A percentile compares a stretch with the other conserved stretches of the same genome.
Evolutionary conservation across 345 rosid genomes (phyloP).

Genomic region (Linum usitatissimum): DNA sequence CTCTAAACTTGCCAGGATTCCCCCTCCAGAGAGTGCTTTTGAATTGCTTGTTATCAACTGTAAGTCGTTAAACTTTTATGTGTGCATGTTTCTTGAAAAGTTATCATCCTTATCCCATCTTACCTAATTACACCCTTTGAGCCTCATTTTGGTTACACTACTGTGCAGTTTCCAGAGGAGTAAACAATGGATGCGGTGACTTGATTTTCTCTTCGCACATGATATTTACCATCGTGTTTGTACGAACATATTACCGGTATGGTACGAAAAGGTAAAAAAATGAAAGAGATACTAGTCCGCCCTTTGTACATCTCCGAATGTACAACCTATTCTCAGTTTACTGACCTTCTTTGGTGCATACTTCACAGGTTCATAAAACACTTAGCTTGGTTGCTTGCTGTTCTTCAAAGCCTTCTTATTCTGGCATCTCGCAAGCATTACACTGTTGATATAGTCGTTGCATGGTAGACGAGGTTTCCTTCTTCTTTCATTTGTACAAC

Average conservation of each 20-base stretch:
- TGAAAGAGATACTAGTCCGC: not conserved
- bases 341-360: not conserved
- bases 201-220: constrained; percentile 4
- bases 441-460: constrained; percentile 3
- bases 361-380: not conserved
- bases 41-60: not conserved
- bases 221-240: constrained; percentile 4
- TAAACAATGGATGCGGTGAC: not conserved
- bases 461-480: not conserved
- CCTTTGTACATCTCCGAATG: not conserved
- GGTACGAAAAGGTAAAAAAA: not conserved
- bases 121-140: not conserved
- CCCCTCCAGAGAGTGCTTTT: not conserved
- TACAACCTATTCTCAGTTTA: not conserved
- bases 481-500: not conserved
- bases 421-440: constrained; percentile 3
- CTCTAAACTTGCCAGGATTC: not conserved
- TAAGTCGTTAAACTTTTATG: not conserved
- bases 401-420: constrained; percentile 1
- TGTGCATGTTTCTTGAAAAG: not conserved
- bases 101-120: not conserved
- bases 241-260: not conserved
- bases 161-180: constrained; percentile 6
- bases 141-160: not conserved
- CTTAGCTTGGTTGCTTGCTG: constrained; percentile 4